These are phyloP conservation scores for Cercospora nicotianae DNA, from an alignment of 2,329 filamentous ascomycete species.

Conservation along the genomic window DNA sequence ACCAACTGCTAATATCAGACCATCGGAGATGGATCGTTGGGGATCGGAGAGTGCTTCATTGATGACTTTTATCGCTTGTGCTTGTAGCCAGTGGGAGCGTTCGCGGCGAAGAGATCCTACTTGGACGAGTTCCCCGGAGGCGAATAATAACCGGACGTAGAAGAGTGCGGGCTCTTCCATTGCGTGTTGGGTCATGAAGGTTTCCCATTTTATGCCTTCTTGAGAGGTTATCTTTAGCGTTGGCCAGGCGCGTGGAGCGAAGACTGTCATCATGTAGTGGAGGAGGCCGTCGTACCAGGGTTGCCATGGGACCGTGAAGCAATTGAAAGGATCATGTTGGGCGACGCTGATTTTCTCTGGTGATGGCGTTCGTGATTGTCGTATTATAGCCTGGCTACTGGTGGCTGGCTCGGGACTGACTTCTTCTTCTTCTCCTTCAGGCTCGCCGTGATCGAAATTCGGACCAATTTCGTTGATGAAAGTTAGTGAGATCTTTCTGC, in stretches of 20 bases:
- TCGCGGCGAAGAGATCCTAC: slow-evolving; percentile 26
- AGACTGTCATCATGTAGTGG: slow-evolving; percentile 40
- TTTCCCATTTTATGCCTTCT: slow-evolving; percentile 35
- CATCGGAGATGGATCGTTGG: slow-evolving; percentile 27
- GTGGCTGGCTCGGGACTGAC: background rate
- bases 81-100: slow-evolving; percentile 32
- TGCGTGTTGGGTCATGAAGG: slow-evolving; percentile 37
- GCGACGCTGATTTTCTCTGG: background rate
- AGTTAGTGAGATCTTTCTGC: background rate
- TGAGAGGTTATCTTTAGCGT: slow-evolving; percentile 33
- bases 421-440: background rate
- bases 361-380: background rate
- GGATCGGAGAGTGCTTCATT: slow-evolving; percentile 30
- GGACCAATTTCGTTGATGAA: background rate
- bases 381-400: background rate
- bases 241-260: slow-evolving; percentile 38
- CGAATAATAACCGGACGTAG: slow-evolving; percentile 38
- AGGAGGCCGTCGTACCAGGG: slow-evolving; percentile 36
- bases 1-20: slow-evolving; percentile 36
- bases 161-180: slow-evolving; percentile 38
- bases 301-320: slow-evolving; percentile 34
- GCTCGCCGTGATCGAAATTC: too few relatives aligned
- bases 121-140: slow-evolving; percentile 36
- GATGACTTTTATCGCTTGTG: slow-evolving; percentile 33
- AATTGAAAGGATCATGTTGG: slow-evolving; percentile 35